Evolutionary conservation across 306 rosid species (phyloP), one percentile per base, ranked within the genome.

Genomic region (Casuarina cunninghamiana): DNA sequence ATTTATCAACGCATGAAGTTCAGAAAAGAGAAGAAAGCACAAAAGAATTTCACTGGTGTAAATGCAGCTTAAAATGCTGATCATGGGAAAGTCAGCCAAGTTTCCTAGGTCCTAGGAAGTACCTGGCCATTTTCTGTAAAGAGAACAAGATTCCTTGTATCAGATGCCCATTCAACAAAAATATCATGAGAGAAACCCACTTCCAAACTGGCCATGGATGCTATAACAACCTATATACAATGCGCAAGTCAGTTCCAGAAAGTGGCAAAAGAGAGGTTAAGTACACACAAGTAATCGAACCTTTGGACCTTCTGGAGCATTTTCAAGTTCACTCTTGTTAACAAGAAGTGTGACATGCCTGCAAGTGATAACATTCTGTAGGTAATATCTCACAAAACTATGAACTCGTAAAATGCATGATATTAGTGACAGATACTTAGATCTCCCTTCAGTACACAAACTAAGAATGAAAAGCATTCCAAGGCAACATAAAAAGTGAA

Each of bases 171-270:
- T 50, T 95, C 99, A 46, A 90, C 91, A 79, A 93, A 95, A 82
- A 95, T 89, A 87, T 95, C 99, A 66, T 93, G 99, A 70, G 99
- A 95, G 83, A 91, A 95, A 49, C 99, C 99, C 6, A 97, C 97
- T 86, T 95, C 99, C 88, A 95, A 87, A 86, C 99, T 95, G 70
- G 97, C 99, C 99, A 95, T 95, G 62, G 99, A 95, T 70, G 97
- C 90, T 81, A 95, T 80, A 82, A 95, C 97, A 82, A 95, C 97
- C 98, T 95, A 76, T 63, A 76, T 10, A 62, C 74, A 53, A 87
- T 60, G 62, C 46, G 63, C 2, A 51, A 69, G 83, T 77, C 77
- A 76, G 48, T 73, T 12, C 61, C 74, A 13, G 75, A 69, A 54
- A 38, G 39, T 38, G 71, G 10, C 61, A n/a, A 53, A 73, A 35